Base-by-base conservation (phyloP, 202 grass and related monocot species). In the Carex sylvatica region DNA sequence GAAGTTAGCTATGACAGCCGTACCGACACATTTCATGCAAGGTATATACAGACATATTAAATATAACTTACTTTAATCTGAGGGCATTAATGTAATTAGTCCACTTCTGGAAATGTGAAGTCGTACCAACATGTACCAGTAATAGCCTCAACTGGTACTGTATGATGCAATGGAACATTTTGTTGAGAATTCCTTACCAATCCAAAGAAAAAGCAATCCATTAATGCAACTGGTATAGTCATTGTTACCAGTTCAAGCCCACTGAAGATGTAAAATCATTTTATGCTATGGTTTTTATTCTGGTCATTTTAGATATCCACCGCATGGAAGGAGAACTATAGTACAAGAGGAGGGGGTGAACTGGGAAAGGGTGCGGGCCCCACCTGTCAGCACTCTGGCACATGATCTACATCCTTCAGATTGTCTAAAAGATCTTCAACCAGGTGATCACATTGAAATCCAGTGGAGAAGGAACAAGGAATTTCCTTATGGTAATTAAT, bases 401-500 rank as follows among this genome's bases (percentile, higher is more conserved):
- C 96, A 99, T 62, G 92, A 93, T 15, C 88, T 98, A 1, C 91
- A 98, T 74, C 62, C 83, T 70, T 98, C 96, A 5, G 85, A 93
- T 68, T 95, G 92, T 82, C 78, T 98, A 84, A 86, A 93, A 61
- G 89, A 98, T 86, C 86, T 98, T 51, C 55, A 80, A 44, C 91
- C 96, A 3, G 91, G 92, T 0, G 80, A 95, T 86, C 87, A 93
- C 80, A 90, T 98, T 70, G 96, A 98, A 77, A 98, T 98, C 87
- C 96, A 98, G 72, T 98, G 96, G 96, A 93, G 96, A 89, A 98
- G 93, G 89, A 98, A 95, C 89, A 95, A 90, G 58, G 91, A 95
- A 71, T 98, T 98, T 81, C 96, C 96, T 64, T 98, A 98, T 83
- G 96, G 96, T 98, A 88, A 90, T 83, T 78, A 76, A 59, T 0